Evolutionary conservation across 345 rosid genomes (phyloP).

Genomic region (Murraya koenigii): DNA sequence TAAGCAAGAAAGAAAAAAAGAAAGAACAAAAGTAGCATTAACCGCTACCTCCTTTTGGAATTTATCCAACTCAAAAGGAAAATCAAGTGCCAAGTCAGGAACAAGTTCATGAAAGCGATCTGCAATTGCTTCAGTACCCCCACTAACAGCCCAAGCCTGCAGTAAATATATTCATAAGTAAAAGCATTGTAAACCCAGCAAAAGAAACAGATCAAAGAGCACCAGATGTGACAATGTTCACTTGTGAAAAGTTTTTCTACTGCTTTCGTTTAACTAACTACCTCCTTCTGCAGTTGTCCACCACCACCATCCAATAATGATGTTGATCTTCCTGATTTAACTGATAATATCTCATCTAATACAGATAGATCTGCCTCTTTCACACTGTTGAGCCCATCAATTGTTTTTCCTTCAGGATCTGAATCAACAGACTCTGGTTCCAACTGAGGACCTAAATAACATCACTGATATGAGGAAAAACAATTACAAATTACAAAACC

Average conservation of each 20-base stretch:
- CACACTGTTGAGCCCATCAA: slow-evolving; percentile 22
- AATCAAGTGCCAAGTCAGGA: slow-evolving; percentile 88
- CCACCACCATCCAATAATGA: slow-evolving; percentile 33
- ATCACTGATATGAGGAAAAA: background rate
- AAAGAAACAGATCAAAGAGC: background rate
- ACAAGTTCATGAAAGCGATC: slow-evolving; percentile 74
- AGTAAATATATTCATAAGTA: slow-evolving; percentile 19
- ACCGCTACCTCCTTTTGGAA: slow-evolving; percentile 88
- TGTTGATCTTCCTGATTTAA: slow-evolving; percentile 41
- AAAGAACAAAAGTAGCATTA: background rate
- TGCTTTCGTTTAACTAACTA: slow-evolving; percentile 16
- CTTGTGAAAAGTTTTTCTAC: background rate
- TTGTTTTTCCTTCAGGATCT: slow-evolving; percentile 34
- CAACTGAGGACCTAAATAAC: slow-evolving; percentile 36
- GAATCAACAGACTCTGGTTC: slow-evolving; percentile 48
- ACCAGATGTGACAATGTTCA: background rate
- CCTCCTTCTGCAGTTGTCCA: slow-evolving; percentile 56
- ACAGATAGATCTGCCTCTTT: slow-evolving; percentile 45
- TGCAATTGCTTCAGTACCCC: slow-evolving; percentile 67
- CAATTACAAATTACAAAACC: background rate
- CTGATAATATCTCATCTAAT: slow-evolving; percentile 77
- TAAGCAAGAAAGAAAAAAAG: background rate
- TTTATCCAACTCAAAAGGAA: slow-evolving; percentile 85
- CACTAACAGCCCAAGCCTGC: slow-evolving; percentile 79
- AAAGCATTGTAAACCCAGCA: slow-evolving; percentile 6